Base-by-base conservation (phyloP, 2,329 filamentous ascomycete species). In the Trichoderma sp. region DNA sequence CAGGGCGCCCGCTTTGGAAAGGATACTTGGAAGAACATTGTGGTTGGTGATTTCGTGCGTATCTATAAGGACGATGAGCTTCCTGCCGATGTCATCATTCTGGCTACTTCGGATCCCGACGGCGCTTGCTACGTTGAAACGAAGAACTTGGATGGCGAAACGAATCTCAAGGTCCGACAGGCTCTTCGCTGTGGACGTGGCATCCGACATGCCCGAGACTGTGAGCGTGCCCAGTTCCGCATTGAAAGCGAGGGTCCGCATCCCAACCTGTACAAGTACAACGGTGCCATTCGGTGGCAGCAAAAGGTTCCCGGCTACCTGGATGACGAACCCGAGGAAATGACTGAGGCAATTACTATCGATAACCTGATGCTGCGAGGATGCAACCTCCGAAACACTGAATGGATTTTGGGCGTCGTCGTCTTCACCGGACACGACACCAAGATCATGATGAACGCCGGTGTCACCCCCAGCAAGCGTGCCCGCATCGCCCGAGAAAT, bases 391-490 rank as follows among this genome's bases (percentile, higher is more conserved):
- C 90, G 95, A 75, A 99, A 98, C 81, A 99, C 96, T 0, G 95
- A 98, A 79, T 99, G 96, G 96, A 88, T 94, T 69, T 87, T 99
- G 6, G 96, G 95, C 68, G 88, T 99, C 3, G 95, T 98, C 64
- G 86, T 97, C 21, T 99, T 97, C 82, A 98, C 96, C 15, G 96
- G 96, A 39, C 91, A 95, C 78, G 95, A 99, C 80, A 97, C 95
- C 39, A 99, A 98, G 84, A 98, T 98, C 80, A 99, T 99, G 96
- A 92, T 98, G 84, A 99, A 99, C 80, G 93, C 96, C 32, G 96
- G 96, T 73, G 92, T 95, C 74, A 99, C 96, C 1, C 96, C 97
- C 14, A 97, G 90, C 80, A 99, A 99, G 85, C 92, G 95, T 74
- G 90, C 96, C 47, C 91, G 93, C 76, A 95, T 99, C 77, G 93